These are phyloP conservation scores for Rhododendron molle DNA, from an alignment of 148 eudicot species.

Conservation along the genomic window DNA sequence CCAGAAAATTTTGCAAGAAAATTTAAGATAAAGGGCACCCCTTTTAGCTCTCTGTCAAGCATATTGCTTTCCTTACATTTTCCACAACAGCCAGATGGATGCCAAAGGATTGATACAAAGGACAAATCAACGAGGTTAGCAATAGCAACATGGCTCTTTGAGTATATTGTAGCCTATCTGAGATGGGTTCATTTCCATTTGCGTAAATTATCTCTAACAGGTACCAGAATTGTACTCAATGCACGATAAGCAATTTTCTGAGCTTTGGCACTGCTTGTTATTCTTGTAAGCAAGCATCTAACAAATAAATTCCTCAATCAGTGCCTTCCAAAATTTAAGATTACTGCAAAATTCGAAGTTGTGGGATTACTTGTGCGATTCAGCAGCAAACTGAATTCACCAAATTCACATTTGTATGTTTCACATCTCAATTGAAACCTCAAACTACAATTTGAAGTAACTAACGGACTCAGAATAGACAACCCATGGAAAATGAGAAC, in stretches of 20 bases:
- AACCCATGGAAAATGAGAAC: background rate
- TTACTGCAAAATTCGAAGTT: background rate
- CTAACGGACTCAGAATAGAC: background rate
- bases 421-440: conserved; percentile 9
- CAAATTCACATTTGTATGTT: background rate
- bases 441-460: background rate
- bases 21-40: background rate
- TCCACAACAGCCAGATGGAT: background rate
- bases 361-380: background rate
- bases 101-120: background rate
- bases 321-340: background rate
- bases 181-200: background rate
- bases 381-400: background rate
- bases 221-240: background rate
- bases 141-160: background rate
- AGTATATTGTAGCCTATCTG: background rate
- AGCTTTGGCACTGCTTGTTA: background rate
- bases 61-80: conserved; percentile 1
- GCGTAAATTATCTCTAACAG: background rate
- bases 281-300: background rate
- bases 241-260: background rate
- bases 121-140: background rate
- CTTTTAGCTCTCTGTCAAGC: conserved; percentile 8
- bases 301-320: background rate
- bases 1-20: background rate